Evolutionary conservation across 2,329 filamentous ascomycete species (phyloP).

Genomic region (Macroventuria anomochaeta): DNA sequence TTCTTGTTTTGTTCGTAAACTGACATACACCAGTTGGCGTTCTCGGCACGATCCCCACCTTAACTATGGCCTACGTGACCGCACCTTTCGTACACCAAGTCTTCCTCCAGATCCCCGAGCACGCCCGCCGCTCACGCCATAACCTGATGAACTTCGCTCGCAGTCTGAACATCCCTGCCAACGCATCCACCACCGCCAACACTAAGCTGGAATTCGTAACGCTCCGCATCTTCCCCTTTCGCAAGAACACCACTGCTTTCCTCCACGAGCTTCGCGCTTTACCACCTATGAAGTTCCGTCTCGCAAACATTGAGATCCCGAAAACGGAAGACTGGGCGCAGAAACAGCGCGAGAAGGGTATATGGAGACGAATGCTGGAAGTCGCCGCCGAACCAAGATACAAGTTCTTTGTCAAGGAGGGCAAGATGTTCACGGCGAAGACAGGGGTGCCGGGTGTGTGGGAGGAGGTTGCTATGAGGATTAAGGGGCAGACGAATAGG

Average conservation of each 20-base stretch:
- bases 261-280: conserved; percentile 44
- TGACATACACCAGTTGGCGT: conserved; percentile 33
- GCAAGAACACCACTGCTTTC: conserved; percentile 37
- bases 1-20: background rate
- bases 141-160: conserved; percentile 37
- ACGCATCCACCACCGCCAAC: conserved; percentile 24
- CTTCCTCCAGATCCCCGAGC: conserved; percentile 40
- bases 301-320: conserved; percentile 44
- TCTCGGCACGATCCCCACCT: conserved; percentile 40
- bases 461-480: conserved; percentile 41
- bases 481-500: conserved; percentile 34
- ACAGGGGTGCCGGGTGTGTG: conserved; percentile 45
- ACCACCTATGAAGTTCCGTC: conserved; percentile 30
- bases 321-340: conserved; percentile 31
- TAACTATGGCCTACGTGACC: conserved; percentile 44
- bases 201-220: conserved; percentile 46
- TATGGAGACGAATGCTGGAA: conserved; percentile 26
- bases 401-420: conserved; percentile 48
- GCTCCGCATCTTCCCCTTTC: conserved; percentile 43
- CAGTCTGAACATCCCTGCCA: conserved; percentile 20
- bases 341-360: conserved; percentile 27
- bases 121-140: conserved; percentile 33
- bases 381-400: conserved; percentile 40
- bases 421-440: conserved; percentile 37
- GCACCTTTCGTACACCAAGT: conserved; percentile 47